These are phyloP conservation scores for Poa annua DNA, from an alignment of 176 grass and related monocot species.

Conservation along the genomic window DNA sequence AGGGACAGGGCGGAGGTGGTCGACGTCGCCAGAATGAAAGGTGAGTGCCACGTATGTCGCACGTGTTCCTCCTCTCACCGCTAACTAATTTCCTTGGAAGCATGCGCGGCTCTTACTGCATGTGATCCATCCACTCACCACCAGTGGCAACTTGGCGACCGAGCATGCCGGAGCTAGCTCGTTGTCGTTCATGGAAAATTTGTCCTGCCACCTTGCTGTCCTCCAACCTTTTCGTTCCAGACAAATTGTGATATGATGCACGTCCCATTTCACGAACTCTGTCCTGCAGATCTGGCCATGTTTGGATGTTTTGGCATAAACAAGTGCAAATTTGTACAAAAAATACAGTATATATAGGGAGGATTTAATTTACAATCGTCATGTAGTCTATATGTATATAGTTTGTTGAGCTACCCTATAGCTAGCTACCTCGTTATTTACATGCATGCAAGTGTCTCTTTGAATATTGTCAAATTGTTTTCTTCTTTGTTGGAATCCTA, in stretches of 20 bases:
- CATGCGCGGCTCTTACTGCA: not conserved
- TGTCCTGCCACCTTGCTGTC: not conserved
- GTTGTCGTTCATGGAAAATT: not conserved
- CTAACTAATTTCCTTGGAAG: conserved; percentile 6
- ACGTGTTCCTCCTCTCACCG: not conserved
- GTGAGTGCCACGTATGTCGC: conserved; percentile 1
- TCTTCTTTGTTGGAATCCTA: too few relatives aligned
- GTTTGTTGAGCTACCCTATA: not conserved
- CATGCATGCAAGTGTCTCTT: conserved; percentile 1
- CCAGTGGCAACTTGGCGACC: not conserved
- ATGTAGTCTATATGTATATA: not conserved
- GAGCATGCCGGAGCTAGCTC: too few relatives aligned
- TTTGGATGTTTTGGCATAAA: not conserved
- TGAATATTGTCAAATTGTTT: not conserved
- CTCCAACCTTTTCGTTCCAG: not conserved
- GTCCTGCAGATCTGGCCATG: not conserved
- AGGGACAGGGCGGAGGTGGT: conserved; percentile 64
- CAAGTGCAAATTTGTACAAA: not conserved
- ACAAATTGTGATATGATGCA: not conserved
- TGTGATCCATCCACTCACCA: not conserved
- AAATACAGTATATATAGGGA: too few relatives aligned
- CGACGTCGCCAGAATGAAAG: conserved; percentile 47
- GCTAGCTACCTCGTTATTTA: not conserved
- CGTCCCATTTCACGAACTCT: not conserved
- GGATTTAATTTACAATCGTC: not conserved